Evolutionary conservation across 1,284 basidiomycete species (phyloP), one percentile per base, ranked within the genome.

Genomic region (Ustilago lituana): DNA sequence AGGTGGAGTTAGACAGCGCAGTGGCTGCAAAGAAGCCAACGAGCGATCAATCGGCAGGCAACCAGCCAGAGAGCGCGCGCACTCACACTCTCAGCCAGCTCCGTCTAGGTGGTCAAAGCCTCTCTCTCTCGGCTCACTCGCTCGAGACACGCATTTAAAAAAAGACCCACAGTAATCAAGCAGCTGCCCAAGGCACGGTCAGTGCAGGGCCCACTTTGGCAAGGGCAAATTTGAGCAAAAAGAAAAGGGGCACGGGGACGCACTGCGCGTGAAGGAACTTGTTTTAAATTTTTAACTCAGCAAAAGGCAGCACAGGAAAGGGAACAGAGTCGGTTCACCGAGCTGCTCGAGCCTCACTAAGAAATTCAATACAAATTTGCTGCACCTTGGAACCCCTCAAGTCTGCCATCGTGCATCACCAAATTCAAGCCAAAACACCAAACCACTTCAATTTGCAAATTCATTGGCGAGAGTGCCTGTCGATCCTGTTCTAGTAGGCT

Each of bases 1-100:
- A 46, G 31, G 44, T 46, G 44, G 44, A 46, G 44, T 46, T 35
- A 45, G 14, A 23, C 31, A 46, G 47, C 48, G 38, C 48, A n/a
- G n/a, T n/a, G n/a, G 46, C 48, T 40, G 27, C 37, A 33, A 31
- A n/a, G 10, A 26, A 41, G n/a, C n/a, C n/a, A n/a, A 29, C 17
- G 39, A 26, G 20, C 29, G 48, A 40, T 41, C 38, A 46, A 20
- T 20, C 19, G 12, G 15, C 44, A 15, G 20, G 2, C 6, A n/a
- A 10, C 22, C 29, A 17, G 44, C 44, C 43, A 45, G 43, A 27
- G 29, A 17, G 36, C 17, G 39, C 45, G 35, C 47, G 17, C 29
- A 12, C 27, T 7, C 27, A 29, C 27, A 12, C 27, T 29, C 27
- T n/a, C 7, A 29, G 7, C 12, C 27, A 7, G 6, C 12, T 29